Conservation (phyloP, 1,139 yeast species). For the Yamadazyma trypodendri region DNA sequence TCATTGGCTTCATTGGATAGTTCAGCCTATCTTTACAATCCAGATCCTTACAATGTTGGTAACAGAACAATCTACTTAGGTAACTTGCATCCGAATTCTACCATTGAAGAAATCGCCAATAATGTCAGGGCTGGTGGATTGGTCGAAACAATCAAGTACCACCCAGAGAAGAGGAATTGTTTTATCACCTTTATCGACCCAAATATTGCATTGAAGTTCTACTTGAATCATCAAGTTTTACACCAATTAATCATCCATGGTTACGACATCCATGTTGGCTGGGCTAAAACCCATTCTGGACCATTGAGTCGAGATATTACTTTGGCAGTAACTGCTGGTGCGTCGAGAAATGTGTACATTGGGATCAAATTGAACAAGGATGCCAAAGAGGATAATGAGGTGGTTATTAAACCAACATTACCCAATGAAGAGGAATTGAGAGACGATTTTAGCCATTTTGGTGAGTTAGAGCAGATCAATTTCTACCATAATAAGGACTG, state of each 20-base stretch:
- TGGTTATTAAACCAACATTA: conserved; percentile 17
- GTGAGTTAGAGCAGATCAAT: conserved; percentile 47
- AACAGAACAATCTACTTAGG: conserved; percentile 47
- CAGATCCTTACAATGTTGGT: conserved; percentile 31
- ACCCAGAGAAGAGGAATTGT: conserved; percentile 40
- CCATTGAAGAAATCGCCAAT: conserved; percentile 50
- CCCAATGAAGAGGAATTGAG: conserved; percentile 46
- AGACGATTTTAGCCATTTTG: conserved; percentile 38
- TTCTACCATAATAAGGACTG: conserved; percentile 46
- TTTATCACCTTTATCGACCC: conserved; percentile 48
- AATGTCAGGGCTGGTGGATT: conserved; percentile 51
- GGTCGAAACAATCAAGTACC: conserved; percentile 39
- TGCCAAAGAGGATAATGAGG: conserved; percentile 3
- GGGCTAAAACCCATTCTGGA: conserved; percentile 48
- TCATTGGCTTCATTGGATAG: conserved; percentile 4
- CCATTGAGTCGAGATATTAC: conserved; percentile 39
- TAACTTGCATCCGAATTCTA: conserved; percentile 43
- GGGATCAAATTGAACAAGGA: conserved; percentile 35
- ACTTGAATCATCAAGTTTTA: conserved; percentile 42
- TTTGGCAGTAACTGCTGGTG: conserved; percentile 49
- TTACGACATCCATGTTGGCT: conserved; percentile 43
- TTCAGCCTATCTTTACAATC: conserved; percentile 13
- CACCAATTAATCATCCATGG: conserved; percentile 50
- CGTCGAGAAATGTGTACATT: conserved; percentile 48
- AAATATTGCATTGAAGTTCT: conserved; percentile 41